Base-by-base conservation (phyloP, 208 protist species). In the Porcisia deanei region DNA sequence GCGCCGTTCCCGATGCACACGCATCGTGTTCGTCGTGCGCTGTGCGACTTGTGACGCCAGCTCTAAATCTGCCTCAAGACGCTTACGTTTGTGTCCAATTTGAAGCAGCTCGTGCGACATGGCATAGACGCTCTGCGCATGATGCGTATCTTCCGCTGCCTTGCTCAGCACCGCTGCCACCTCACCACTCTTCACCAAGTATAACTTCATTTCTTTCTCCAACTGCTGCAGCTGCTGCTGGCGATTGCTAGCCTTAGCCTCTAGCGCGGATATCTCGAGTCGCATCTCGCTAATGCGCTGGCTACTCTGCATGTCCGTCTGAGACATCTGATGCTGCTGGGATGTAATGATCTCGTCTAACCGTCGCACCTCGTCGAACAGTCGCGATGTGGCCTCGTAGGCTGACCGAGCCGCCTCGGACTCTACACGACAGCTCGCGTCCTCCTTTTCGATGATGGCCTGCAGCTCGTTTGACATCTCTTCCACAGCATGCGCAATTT, bases 211-310 rank as follows among this genome's bases (percentile, higher is more conserved):
- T 71, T 93, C 87, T 68, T 90, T 92, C 63, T 93, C 79, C 45
- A 91, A 59, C 59, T 82, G 81, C 65, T 84, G 73, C 22, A 91
- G 53, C 78, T 96, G 88, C 75, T 89, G 85, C 64, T 78, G 73
- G 20, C 83, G 88, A 52, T 85, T 87, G 67, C 79, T 81, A 18
- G 80, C 75, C 70, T 82, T 83, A 25, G 83, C 86, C 84, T 94
- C 88, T 14, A 93, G 79, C 7, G 90, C 71, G 57, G 88, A 83
- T 57, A 94, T 88, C 73, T 96, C 88, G 22, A 93, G 76, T 25
- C 88, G 85, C 72, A 96, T 94, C 73, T 90, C 88, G 52, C 84
- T 87, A 34, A 94, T 89, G 60, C 79, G 84, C 52, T 92, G 92
- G 47, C 81, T 85, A 60, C 73, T 82, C 65, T 88, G 77, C 73